Base-by-base conservation (phyloP, 148 eudicot genomes). In the Selenicereus undatus region DNA sequence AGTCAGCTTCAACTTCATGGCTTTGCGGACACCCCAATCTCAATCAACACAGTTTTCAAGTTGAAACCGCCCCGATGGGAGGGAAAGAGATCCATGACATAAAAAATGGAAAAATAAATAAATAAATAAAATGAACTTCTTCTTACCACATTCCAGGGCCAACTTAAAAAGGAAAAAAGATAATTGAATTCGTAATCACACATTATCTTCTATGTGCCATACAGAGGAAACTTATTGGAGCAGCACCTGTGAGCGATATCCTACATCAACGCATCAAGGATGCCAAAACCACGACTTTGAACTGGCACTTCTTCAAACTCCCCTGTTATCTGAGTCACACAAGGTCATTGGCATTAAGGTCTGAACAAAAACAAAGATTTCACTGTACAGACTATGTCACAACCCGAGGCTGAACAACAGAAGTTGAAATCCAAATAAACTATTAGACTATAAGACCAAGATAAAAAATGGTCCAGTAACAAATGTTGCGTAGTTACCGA, bases 261-360 rank as follows among this genome's bases (percentile, higher is more conserved):
- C 98, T 80, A 95, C 91, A 81, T 95, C 98, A 83, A 95, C 97
- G 90, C 91, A 81, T 95, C 98, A 83, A 95, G 97, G 90, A 95
- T 92, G 80, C 98, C 97, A 81, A 95, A 95, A 77, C 98, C 98
- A 76, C 98, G 94, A 85, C 98, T 95, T 87, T 95, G 98, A 69
- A 95, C 98, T 7, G 92, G 89, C 80, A 95, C 82, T 89, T 95
- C 98, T 83, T 90, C 97, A 88, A 95, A 95, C 12, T 95, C 97
- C 85, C 93, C 98, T 11, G 96, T 86, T 83, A 93, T 81, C 98
- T 95, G 93, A 82, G 72, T 80, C 64, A 69, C 45, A 77, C 26
- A 78, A 84, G 56, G 32, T 39, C 12, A 74, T 16, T 74, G 74
- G 66, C 39, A 81, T 78, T 58, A 69, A 72, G 51, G n/a, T 79